Evolutionary conservation across 306 rosid species (phyloP), one percentile per base, ranked within the genome.

Genomic region (Vigna angularis): DNA sequence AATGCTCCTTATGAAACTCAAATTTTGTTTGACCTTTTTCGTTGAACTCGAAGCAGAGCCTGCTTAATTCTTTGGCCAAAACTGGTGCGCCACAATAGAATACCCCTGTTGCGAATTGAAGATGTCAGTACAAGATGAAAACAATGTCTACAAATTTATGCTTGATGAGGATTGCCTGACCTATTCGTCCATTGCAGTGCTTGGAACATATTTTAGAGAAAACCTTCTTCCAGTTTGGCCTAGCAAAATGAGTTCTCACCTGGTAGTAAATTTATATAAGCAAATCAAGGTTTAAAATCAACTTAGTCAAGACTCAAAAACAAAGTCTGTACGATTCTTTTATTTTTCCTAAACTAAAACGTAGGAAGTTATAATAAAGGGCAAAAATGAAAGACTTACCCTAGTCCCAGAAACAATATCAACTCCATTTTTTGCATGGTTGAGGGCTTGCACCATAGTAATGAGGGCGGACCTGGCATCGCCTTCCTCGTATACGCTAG

Each of bases 201-300:
- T 93, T 93, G 66, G 98, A 87, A 78, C 88, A 85, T 24, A 90
- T 83, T 85, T 85, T 93, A 22, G 93, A 85, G 88, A 93, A 83
- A 79, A 93, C 98, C 83, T 90, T 93, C 90, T 93, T 93, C 98
- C 98, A 93, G 66, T 93, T 93, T 36, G 98, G 98, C 93, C 97
- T 90, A 3, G 98, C 98, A 81, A 93, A 93, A 87, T 93, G 98
- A 65, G 98, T 93, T 53, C 98, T 83, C 57, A 93, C 97, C 98
- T 93, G 85, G 71, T 28, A 56, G 67, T 48, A 56, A 52, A 73
- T 66, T 42, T 32, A 52, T 64, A 40, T 17, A 40, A 9, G 24
- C 17, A 50, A 18, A 52, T 34, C 20, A 9, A 24, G 45, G 10
- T 5, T 56, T 70, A 71, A 11, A 61, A 62, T 51, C 26, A 67